These are phyloP conservation scores for Candida glucosophila DNA, from an alignment of 1,139 yeast species.

Conservation along the genomic window DNA sequence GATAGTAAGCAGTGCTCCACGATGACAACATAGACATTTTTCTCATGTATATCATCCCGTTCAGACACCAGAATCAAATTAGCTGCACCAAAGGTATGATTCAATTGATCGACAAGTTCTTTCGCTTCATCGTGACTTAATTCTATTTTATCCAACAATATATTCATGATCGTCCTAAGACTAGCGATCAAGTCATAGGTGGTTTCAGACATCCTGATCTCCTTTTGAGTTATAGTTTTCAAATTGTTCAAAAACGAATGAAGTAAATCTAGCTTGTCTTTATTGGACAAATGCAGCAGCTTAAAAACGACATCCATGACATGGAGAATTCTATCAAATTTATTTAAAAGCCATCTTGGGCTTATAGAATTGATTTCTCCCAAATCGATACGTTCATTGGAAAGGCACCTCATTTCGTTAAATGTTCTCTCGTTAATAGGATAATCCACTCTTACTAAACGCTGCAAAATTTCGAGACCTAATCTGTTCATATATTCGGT, in stretches of 20 bases:
- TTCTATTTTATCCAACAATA: too few species aligned
- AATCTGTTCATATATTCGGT: constrained; percentile 16
- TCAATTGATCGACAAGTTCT: too few species aligned
- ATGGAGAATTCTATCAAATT: constrained; percentile 24
- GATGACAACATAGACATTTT: too few species aligned
- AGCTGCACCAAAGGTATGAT: too few species aligned
- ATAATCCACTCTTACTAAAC: constrained; percentile 13
- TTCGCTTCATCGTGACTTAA: too few species aligned
- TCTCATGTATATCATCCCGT: too few species aligned
- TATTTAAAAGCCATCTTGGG: constrained; percentile 25
- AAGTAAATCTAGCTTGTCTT: constrained; percentile 19
- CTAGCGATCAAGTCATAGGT: constrained; percentile 18
- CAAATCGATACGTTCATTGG: constrained; percentile 21
- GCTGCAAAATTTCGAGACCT: constrained; percentile 17
- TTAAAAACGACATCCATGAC: constrained; percentile 15
- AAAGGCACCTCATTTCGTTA: constrained; percentile 23
- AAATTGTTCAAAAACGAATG: constrained; percentile 17
- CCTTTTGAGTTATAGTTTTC: constrained; percentile 21
- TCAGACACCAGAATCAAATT: too few species aligned
- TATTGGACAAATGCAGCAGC: constrained; percentile 15
- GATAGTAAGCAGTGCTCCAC: too few species aligned
- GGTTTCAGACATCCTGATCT: constrained; percentile 17
- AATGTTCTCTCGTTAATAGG: constrained; percentile 14
- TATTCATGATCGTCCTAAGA: too few species aligned
- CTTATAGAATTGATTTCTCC: constrained; percentile 24